phyloP scores from a whole-genome alignment of 768 basidiomycete genomes.

The Termitomyces heimii region DNA sequence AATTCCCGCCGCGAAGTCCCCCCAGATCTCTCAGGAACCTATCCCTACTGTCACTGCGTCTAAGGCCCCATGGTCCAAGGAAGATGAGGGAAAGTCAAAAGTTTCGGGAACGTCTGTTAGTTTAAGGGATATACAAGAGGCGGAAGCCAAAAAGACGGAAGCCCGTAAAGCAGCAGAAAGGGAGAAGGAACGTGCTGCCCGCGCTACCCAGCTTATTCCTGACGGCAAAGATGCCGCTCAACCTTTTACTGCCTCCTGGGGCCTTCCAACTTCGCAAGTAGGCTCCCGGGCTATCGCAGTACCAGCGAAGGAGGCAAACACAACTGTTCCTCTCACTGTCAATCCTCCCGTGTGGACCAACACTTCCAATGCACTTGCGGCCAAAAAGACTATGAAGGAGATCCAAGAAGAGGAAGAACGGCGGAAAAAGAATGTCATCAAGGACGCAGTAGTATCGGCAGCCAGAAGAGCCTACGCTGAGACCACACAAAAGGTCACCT shows the following conservation, averaged over 20 bases:
- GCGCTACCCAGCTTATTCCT: constrained; percentile 31
- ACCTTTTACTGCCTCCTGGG: constrained; percentile 74
- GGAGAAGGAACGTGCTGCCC: constrained; percentile 59
- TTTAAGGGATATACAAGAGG: constrained; percentile 92
- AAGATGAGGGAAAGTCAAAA: constrained; percentile 58
- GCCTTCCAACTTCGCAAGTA: constrained; percentile 77
- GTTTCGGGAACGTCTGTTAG: constrained; percentile 45
- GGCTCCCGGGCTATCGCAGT: constrained; percentile 39
- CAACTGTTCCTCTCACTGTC: constrained; percentile 22
- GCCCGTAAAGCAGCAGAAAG: constrained; percentile 69
- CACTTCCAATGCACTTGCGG: constrained; percentile 40
- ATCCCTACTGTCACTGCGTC: constrained; percentile 19
- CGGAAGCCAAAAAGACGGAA: constrained; percentile 78
- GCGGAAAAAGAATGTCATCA: constrained; percentile 61
- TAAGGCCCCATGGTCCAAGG: constrained; percentile 63
- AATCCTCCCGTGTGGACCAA: constrained; percentile 71
- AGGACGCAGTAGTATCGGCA: constrained; percentile 52
- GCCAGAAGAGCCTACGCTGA: constrained; percentile 77
- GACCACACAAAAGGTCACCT: constrained; percentile 62
- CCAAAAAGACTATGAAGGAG: constrained; percentile 96
- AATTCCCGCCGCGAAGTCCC: constrained; percentile 10
- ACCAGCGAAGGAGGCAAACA: constrained; percentile 35
- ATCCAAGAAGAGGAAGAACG: constrained; percentile 97
- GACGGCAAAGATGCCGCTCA: constrained; percentile 50
- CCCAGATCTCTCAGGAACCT: constrained; percentile 14